Evolutionary conservation across 2,329 filamentous ascomycete genomes (phyloP), one percentile per base, ranked within the genome.

Genomic region (Ophiostoma sp.): DNA sequence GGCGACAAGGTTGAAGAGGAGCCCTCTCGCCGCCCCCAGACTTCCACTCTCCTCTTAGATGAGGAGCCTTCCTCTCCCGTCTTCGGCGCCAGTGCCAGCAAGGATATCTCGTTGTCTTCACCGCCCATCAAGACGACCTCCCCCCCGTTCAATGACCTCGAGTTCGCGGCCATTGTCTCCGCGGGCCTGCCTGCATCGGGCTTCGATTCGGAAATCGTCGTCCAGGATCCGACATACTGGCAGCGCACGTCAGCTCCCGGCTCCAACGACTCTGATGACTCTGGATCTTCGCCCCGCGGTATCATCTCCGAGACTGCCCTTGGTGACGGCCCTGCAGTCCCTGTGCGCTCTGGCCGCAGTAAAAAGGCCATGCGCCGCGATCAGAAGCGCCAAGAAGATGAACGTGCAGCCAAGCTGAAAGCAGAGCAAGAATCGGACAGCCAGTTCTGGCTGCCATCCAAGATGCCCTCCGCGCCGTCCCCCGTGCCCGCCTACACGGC

Each of bases 141-240:
- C 6, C 7, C 63, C 4, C 3, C 44, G 2, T 16, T 6, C 27
- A 3, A 88, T 68, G 89, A 92, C 72, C 78, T 89, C 8, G 87
- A 87, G 66, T 92, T 92, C 72, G 86, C 87, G 7, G 89, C 89
- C 41, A 86, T 85, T 3, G 78, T 92, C 64, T 88, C 89, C 69
- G 90, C 89, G 64, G 88, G 87, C 1, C 80, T 91, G 65, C 79
- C 88, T 74, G 84, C 87, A n/a, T 85, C 87, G 63, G 89, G 89
- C 0, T 92, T 92, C 71, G 84, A 91, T 73, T 85, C 88, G 4
- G 84, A 89, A 55, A 86, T 92, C 69, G 86, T 92, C 63, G 88
- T 89, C 47, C 81, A 90, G 63, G 83, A 92, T 72, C 84, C 86
- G 0, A 79, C 77, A 1, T 92, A 87, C 73, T 85, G 85, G 71